Evolutionary conservation across 257 asterid species (phyloP), one percentile per base, ranked within the genome.

Genomic region (Anisodus acutangulus): DNA sequence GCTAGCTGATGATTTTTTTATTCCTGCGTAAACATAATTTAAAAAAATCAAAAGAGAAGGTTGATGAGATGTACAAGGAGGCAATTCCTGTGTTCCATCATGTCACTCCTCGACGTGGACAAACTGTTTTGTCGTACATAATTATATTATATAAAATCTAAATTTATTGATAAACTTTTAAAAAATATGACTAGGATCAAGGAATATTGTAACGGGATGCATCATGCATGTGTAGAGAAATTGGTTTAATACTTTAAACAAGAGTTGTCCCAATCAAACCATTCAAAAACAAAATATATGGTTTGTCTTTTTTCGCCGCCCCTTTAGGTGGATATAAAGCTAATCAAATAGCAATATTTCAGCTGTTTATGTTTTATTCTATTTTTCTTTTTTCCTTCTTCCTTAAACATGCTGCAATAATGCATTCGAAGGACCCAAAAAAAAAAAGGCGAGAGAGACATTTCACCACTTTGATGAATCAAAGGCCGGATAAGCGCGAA

Each of bases 101-200:
- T 76, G 81, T 76, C 81, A 76, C 81, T 26, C n/a, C 26, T 51
- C 45, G 81, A 53, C 63, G 81, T 76, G 81, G 81, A 76, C 26
- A 69, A 68, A 1, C 45, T 69, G 5, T 69, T 69, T 67, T 37
- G 13, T 68, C 76, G 22, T 68, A 68, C 76, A 39, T 6, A 37
- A 37, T 13, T 4, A n/a, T 5, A 35, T 66, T 35, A 35, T 9
- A 11, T 66, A 66, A 26, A 64, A 35, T 5, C 7, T 15, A 66
- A 13, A 66, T 31, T 45, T 9, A 71, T 74, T 49, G 80, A 49
- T 49, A 22, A 45, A 74, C 43, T 47, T 31, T 19, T 0, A 5
- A 74, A 66, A 47, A 45, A 74, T 51, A 13, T 51, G 81, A 53
- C 81, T 78, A 78, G 64, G 16, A 78, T 78, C 47, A 78, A 51